phyloP scores from a whole-genome alignment of 2,329 filamentous ascomycete genomes.

The Ceratocystis colombiana region DNA sequence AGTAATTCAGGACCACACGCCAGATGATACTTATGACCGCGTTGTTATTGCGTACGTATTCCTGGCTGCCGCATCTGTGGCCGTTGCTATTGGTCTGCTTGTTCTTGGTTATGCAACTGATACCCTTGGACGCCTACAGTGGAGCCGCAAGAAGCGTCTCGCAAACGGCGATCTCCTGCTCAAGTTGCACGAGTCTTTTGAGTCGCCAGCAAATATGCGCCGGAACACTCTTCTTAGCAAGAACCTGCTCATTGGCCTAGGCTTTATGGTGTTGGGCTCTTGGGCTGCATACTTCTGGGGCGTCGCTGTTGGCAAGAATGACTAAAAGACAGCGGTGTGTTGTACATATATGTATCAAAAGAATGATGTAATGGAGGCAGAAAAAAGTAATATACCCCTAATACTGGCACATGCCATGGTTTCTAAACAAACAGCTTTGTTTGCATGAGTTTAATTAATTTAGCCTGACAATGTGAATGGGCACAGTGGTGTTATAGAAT shows the following conservation, averaged over 20 bases:
- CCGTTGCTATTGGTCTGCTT: conserved; percentile 37
- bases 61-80: conserved; percentile 41
- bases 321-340: conserved; percentile 17
- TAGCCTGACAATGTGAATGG: conserved; percentile 43
- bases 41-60: conserved; percentile 48
- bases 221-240: conserved; percentile 38
- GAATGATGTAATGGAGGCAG: background rate
- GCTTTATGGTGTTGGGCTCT: conserved; percentile 41
- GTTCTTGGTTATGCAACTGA: conserved; percentile 34
- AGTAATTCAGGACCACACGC: conserved; percentile 45
- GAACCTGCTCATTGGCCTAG: conserved; percentile 37
- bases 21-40: conserved; percentile 45
- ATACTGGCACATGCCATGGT: background rate
- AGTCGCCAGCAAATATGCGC: conserved; percentile 31
- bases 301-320: conserved; percentile 43
- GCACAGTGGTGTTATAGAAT: conserved; percentile 52
- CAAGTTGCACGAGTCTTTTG: conserved; percentile 36
- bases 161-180: conserved; percentile 37
- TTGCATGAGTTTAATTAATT: background rate
- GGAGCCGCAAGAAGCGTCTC: conserved; percentile 46
- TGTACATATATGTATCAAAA: background rate
- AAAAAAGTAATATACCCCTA: conserved; percentile 3
- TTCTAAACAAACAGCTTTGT: background rate
- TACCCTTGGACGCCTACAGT: conserved; percentile 44
- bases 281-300: conserved; percentile 54